Base-by-base conservation (phyloP, 495 filamentous ascomycete genomes). In the Xylaria longipes region DNA sequence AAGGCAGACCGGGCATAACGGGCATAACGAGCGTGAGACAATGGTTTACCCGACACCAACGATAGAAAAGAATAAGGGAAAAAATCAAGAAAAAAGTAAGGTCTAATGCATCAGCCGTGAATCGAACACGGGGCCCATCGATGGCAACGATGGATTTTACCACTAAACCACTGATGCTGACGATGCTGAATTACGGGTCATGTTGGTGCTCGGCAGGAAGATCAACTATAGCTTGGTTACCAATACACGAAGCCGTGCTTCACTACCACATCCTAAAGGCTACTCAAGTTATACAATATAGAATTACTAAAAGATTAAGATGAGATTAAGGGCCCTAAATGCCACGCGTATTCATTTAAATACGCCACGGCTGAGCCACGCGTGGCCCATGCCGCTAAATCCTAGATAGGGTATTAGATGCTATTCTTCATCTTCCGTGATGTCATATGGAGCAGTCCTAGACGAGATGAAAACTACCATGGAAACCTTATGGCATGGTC, bases 91-190 rank as follows among this genome's bases (percentile, higher is more conserved):
- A 37, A 41, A 41, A 41, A 41, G 39, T 12, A 41, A 41, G 5
- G 1, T 41, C 1, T 12, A 8, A 78, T 82, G 81, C 81, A 79
- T 80, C 79, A 82, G 80, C 81, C 81, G 81, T 78, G 82, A 83
- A 83, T 83, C 82, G 82, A 84, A 84, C 82, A 77, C 82, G 82
- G 82, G 82, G 82, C 82, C 81, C 82, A 83, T 84, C 82, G 82
- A 84, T 84, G 82, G 82, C 82, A 84, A 84, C 82, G 82, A 84
- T 84, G 82, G 81, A 84, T 84, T 84, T 84, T 84, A 84, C 82
- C 82, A 84, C 82, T 84, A 84, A 83, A 83, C 81, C 82, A 83
- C 82, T 82, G 79, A 80, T 79, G 77, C 77, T 48, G 31, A 37
- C 31, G 37, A 65, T 63, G 43, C 35, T 46, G 33, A 17, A 17